A percentile compares a stretch with the other conserved stretches of the same genome.
Conservation (phyloP, 2,329 filamentous ascomycete species). For the Ophiocordyceps camponoti-floridani region DNA sequence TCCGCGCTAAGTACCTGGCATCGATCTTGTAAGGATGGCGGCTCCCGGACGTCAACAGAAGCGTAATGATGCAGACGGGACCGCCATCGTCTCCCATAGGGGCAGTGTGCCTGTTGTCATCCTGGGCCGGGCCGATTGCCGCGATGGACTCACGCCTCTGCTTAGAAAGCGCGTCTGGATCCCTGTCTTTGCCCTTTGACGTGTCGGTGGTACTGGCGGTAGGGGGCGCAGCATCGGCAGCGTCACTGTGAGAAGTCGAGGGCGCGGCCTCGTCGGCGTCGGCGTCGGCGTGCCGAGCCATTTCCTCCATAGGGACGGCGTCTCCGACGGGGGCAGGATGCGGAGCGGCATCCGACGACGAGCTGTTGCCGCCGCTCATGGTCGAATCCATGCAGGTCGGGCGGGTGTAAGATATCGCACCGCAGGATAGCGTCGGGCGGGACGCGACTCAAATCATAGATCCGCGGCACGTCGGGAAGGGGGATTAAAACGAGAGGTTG, state of each 20-base stretch:
- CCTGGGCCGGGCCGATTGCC: conserved; percentile 24
- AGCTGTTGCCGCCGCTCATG: conserved; percentile 3
- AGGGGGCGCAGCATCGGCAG: too few species aligned
- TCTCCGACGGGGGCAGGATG: conserved; percentile 16
- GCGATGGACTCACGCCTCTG: conserved; percentile 17
- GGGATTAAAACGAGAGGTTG: not conserved
- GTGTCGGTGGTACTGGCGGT: not conserved
- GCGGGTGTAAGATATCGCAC: not conserved
- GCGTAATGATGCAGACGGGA: conserved; percentile 52
- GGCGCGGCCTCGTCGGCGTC: conserved; percentile 3
- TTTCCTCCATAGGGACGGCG: conserved; percentile 18
- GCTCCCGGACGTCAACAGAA: conserved; percentile 65
- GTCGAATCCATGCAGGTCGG: not conserved
- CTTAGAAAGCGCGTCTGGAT: conserved; percentile 10
- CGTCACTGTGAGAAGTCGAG: not conserved
- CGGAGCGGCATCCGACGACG: conserved; percentile 9
- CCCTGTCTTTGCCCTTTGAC: conserved; percentile 17
- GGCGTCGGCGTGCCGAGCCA: conserved; percentile 3
- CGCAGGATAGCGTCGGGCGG: not conserved
- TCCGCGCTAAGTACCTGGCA: conserved; percentile 65
- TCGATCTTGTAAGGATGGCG: conserved; percentile 84
- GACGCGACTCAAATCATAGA: conserved; percentile 1
- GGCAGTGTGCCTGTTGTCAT: conserved; percentile 20
- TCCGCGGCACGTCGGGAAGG: not conserved
- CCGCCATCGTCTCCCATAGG: conserved; percentile 12